Percentiles rank a stretch among this genome's conserved stretches.
Conservation (phyloP, 805 yeast species). For the Saccharomycopsis schoenii region DNA sequence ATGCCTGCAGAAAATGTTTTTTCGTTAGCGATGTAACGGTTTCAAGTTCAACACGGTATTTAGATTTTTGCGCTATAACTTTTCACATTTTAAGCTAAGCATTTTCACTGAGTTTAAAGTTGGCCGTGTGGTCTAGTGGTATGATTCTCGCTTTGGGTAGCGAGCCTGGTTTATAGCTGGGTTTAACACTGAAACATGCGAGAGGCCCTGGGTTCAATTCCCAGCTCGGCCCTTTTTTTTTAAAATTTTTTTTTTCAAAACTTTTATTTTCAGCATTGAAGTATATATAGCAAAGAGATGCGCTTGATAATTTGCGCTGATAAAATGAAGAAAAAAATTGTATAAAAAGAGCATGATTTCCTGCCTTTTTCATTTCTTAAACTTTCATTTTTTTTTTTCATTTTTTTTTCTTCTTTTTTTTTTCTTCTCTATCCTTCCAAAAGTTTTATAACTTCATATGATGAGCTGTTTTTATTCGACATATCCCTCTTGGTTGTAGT, state of each 20-base stretch:
- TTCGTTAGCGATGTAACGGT: too few relatives aligned
- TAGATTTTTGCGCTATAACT: too few relatives aligned
- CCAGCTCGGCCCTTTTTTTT: slow-evolving; percentile 18
- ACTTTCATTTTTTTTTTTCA: neutral
- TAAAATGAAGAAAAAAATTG: neutral
- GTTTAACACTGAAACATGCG: slow-evolving; percentile 10
- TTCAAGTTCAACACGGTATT: too few relatives aligned
- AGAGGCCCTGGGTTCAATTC: slow-evolving; percentile 20
- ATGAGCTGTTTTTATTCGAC: slow-evolving; percentile 1
- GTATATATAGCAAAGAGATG: neutral
- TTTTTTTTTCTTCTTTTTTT: neutral
- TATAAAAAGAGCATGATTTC: neutral
- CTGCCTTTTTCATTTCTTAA: too few relatives aligned
- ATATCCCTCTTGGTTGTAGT: slow-evolving; percentile 2
- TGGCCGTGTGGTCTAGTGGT: slow-evolving; percentile 45
- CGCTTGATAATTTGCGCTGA: neutral
- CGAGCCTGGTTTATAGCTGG: slow-evolving; percentile 2
- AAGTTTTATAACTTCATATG: slow-evolving; percentile 1
- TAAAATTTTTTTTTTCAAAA: neutral
- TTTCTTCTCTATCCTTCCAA: neutral
- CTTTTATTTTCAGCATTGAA: neutral
- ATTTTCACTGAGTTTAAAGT: neutral
- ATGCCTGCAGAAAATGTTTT: too few relatives aligned
- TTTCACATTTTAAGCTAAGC: too few relatives aligned
- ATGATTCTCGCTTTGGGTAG: slow-evolving; percentile 47